phyloP scores from a whole-genome alignment of 2,329 filamentous ascomycete genomes.

The Arthrinium phaeospermum region DNA sequence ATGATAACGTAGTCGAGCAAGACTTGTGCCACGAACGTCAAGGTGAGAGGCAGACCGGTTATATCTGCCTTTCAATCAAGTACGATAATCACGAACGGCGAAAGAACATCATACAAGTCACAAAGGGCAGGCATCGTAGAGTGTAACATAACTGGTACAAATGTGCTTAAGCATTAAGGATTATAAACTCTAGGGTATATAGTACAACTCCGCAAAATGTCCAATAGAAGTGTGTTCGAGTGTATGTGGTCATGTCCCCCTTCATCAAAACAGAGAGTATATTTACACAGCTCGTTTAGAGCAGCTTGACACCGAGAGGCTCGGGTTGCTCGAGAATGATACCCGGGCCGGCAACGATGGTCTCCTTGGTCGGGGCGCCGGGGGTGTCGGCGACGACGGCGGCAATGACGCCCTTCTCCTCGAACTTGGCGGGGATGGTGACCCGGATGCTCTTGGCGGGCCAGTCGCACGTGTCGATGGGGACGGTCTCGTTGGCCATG shows the following conservation, averaged over 20 bases:
- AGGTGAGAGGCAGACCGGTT: too few relatives aligned
- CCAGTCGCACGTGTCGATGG: conserved; percentile 39
- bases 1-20: too few relatives aligned
- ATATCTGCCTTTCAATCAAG: too few relatives aligned
- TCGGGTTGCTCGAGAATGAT: conserved; percentile 44
- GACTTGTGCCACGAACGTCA: too few relatives aligned
- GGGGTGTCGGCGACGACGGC: conserved; percentile 42
- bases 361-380: conserved; percentile 43
- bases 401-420: conserved; percentile 44
- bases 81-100: neutral
- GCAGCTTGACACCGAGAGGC: conserved; percentile 29
- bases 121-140: neutral
- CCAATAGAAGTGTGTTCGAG: neutral
- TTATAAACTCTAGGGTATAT: neutral
- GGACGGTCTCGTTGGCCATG: conserved; percentile 41
- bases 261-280: neutral
- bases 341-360: conserved; percentile 46
- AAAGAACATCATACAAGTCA: neutral
- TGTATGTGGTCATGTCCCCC: neutral
- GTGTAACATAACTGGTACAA: neutral
- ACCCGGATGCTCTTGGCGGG: conserved; percentile 36
- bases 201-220: neutral
- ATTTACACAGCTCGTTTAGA: conserved; percentile 18
- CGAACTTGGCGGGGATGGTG: conserved; percentile 42
- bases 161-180: neutral